Conservation (phyloP, 306 rosid species). For the Quercus glauca region DNA sequence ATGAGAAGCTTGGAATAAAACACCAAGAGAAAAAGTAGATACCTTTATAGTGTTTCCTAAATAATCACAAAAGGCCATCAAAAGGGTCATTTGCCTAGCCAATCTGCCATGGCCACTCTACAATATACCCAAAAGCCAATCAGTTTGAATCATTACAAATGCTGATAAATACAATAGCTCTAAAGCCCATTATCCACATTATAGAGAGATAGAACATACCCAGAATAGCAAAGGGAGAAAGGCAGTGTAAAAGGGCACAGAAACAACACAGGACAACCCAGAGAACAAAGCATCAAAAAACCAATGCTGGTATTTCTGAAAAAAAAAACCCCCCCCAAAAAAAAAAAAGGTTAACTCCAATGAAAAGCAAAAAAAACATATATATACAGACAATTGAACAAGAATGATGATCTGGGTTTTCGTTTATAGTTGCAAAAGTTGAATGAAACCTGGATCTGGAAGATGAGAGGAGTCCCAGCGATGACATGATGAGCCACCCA, state of each 20-base stretch:
- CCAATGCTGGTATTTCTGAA: conserved; percentile 57
- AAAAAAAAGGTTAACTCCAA: neutral
- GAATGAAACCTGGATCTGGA: conserved; percentile 75
- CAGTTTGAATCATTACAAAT: neutral
- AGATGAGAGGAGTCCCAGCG: conserved; percentile 49
- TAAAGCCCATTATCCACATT: neutral
- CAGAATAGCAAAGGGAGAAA: conserved; percentile 93
- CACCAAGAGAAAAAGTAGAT: conserved; percentile 7
- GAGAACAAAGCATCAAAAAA: conserved; percentile 74
- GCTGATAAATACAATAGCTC: neutral
- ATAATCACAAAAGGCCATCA: conserved; percentile 97
- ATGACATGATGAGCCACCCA: conserved; percentile 59
- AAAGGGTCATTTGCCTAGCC: conserved; percentile 93
- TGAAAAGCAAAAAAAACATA: neutral
- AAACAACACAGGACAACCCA: conserved; percentile 75
- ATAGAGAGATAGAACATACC: conserved; percentile 41
- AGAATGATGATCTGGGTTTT: conserved; percentile 20
- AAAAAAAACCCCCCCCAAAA: conserved; percentile 20
- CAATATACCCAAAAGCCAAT: conserved; percentile 21
- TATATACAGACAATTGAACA: neutral
- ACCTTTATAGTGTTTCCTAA: conserved; percentile 84
- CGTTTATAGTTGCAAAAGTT: neutral
- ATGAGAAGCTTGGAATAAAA: neutral
- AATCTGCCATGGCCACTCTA: conserved; percentile 96
- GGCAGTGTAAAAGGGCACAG: conserved; percentile 92